Base-by-base conservation (phyloP, 1,284 basidiomycete species). In the Cryptococcus sp. region DNA sequence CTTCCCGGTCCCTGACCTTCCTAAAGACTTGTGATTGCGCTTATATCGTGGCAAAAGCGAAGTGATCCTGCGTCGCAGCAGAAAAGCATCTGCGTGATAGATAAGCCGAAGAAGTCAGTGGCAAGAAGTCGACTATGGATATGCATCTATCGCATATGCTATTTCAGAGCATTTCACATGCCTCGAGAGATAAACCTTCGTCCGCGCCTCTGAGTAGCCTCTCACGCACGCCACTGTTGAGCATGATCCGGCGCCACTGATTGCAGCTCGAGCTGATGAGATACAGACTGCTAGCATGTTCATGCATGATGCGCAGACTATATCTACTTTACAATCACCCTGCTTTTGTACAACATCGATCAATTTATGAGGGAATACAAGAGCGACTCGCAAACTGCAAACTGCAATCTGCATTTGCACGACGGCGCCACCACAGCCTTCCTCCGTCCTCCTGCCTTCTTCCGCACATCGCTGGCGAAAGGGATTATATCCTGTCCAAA, bases 1-100 rank as follows among this genome's bases (percentile, higher is more conserved):
- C 58, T 78, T 69, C 62, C 67, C 74, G n/a, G 61, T 50, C 2
- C 77, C 77, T 11, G 52, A 75, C 50, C 69, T 78, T 3, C 76
- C 77, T 3, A 38, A 59, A 13, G 70, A 61, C 50, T 47, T 58
- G 22, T 53, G 53, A 39, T 35, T 8, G 6, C n/a, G 25, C 19
- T 23, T 22, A 4, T 47, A 11, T 23, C n/a, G 22, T 47, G 7
- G n/a, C 10, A 7, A 7, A 6, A 20, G 3, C 3, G 16, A 27
- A 5, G n/a, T 27, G 20, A 47, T 13, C 3, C 5, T 15, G 27
- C 22, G 22, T 19, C 17, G 10, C 6, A 47, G 47, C 11, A 35
- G 4, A 35, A 35, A 10, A 35, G 7, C 30, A 8, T 35, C 4
- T 19, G 38, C 42, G 45, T 1, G 43, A 27, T 17, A 30, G n/a